Evolutionary conservation across 176 grass and related monocot species (phyloP).

Genomic region (Eleusine indica): DNA sequence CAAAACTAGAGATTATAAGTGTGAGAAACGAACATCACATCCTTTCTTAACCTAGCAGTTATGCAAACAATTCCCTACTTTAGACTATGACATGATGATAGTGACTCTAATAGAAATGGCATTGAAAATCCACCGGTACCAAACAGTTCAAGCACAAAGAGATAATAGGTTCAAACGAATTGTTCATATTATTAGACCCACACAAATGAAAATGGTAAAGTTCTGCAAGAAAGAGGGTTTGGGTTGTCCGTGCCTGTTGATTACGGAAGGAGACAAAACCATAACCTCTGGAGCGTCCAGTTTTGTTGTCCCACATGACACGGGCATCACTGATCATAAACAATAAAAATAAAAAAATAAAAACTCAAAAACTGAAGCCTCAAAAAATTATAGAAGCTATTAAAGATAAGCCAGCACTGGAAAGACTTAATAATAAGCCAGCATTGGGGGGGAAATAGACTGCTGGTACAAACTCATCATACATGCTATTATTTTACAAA

Average conservation of each 20-base stretch:
- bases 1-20: not conserved
- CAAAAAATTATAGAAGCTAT: conserved; percentile 20
- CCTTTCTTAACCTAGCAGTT: not conserved
- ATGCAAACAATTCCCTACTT: conserved; percentile 9
- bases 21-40: conserved; percentile 14
- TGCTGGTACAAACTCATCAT: conserved; percentile 12
- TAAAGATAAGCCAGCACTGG: not conserved
- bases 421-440: conserved; percentile 1
- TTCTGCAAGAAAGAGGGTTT: conserved; percentile 18
- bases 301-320: conserved; percentile 96
- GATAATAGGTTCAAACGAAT: conserved; percentile 25
- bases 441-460: not conserved
- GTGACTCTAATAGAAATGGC: not conserved
- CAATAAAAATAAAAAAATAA: conserved; percentile 35
- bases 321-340: conserved; percentile 72
- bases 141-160: conserved; percentile 27
- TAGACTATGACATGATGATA: not conserved
- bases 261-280: conserved; percentile 88
- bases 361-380: conserved; percentile 23
- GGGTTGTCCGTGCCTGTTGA: conserved; percentile 61
- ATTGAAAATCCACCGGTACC: not conserved
- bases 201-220: conserved; percentile 13
- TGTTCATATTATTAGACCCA: not conserved
- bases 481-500: conserved; percentile 40
- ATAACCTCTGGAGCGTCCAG: conserved; percentile 84